phyloP scores from a whole-genome alignment of 257 asterid genomes.

The Avicennia marina region DNA sequence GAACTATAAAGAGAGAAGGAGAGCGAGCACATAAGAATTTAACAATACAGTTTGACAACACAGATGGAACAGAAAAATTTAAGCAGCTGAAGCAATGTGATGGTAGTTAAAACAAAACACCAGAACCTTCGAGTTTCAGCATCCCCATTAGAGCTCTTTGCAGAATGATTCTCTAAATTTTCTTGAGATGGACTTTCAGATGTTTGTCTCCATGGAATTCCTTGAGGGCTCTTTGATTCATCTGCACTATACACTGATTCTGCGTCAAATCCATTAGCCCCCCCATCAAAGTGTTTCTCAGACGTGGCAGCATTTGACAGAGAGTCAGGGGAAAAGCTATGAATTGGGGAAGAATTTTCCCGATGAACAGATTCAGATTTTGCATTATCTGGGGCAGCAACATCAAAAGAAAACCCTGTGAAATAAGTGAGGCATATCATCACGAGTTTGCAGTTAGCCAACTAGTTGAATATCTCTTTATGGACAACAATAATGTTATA shows the following conservation, averaged over 20 bases:
- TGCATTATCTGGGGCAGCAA: slow-evolving; percentile 46
- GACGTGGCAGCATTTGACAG: slow-evolving; percentile 46
- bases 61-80: background rate
- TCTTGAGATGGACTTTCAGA: slow-evolving; percentile 69
- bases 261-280: slow-evolving; percentile 44
- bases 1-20: slow-evolving; percentile 13
- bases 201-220: slow-evolving; percentile 59
- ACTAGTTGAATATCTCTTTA: background rate
- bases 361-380: slow-evolving; percentile 38
- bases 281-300: slow-evolving; percentile 45
- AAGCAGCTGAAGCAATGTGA: slow-evolving; percentile 8
- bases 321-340: slow-evolving; percentile 53
- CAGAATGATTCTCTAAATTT: slow-evolving; percentile 51
- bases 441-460: slow-evolving; percentile 4
- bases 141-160: slow-evolving; percentile 70
- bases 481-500: background rate
- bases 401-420: slow-evolving; percentile 83
- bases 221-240: slow-evolving; percentile 74
- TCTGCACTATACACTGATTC: slow-evolving; percentile 72
- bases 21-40: slow-evolving; percentile 9
- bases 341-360: slow-evolving; percentile 60
- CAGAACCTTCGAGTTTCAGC: slow-evolving; percentile 68
- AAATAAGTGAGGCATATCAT: slow-evolving; percentile 20
- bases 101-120: slow-evolving; percentile 9
- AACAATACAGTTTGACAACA: slow-evolving; percentile 4